Conservation (phyloP, 2,329 filamentous ascomycete species). For the Lecanosticta acicola region DNA sequence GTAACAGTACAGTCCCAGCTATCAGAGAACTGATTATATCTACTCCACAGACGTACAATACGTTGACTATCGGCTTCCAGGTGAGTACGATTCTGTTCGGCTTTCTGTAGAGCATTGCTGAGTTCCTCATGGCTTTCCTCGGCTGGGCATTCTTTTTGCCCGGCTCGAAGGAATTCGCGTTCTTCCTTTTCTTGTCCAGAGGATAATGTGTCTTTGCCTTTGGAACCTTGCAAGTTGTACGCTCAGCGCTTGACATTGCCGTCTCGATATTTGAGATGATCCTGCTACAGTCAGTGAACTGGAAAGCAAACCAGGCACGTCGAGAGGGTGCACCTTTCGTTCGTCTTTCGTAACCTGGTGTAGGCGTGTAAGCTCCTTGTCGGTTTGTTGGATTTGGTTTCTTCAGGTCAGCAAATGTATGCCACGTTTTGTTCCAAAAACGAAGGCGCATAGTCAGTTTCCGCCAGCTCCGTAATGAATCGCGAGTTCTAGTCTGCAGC, state of each 20-base stretch:
- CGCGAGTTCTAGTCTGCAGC: conserved; percentile 27
- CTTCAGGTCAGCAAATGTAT: conserved; percentile 45
- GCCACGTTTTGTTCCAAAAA: conserved; percentile 43
- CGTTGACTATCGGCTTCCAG: conserved; percentile 35
- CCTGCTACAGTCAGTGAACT: conserved; percentile 16
- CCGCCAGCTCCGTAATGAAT: conserved; percentile 44
- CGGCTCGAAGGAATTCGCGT: conserved; percentile 50
- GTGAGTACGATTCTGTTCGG: conserved; percentile 32
- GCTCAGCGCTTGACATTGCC: conserved; percentile 49
- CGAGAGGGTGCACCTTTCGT: conserved; percentile 33
- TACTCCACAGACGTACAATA: too few relatives aligned
- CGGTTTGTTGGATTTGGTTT: conserved; percentile 35
- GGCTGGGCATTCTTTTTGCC: conserved; percentile 46
- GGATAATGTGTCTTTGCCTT: conserved; percentile 41
- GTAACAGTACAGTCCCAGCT: too few relatives aligned
- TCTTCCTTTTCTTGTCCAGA: conserved; percentile 51
- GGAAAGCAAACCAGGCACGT: neutral
- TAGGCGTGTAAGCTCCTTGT: conserved; percentile 38
- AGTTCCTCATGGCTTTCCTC: conserved; percentile 42
- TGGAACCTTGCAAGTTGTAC: conserved; percentile 48
- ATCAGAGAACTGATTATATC: too few relatives aligned
- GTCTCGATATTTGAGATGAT: conserved; percentile 51
- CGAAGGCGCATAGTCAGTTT: conserved; percentile 47
- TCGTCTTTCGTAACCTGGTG: conserved; percentile 43
- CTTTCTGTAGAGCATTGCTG: conserved; percentile 37